phyloP scores from a whole-genome alignment of 78 protist genomes.

The Neovahlkampfia damariscottae region DNA sequence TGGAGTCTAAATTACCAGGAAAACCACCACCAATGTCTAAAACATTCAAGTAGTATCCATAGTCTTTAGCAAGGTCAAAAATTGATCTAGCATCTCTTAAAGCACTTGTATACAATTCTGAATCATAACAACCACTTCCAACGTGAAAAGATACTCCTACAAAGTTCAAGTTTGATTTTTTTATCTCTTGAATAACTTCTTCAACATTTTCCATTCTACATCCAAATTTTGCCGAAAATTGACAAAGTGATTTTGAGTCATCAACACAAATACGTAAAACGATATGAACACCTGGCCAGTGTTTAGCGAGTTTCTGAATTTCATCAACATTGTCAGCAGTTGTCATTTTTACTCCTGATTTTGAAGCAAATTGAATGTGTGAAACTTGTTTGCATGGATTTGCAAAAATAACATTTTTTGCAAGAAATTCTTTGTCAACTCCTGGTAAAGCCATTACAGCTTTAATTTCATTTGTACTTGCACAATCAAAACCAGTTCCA shows the following conservation, averaged over 20 bases:
- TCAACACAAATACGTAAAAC: conserved; percentile 80
- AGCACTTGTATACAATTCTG: conserved; percentile 59
- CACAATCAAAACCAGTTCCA: conserved; percentile 81
- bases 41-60: conserved; percentile 33
- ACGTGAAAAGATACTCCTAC: conserved; percentile 77
- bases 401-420: conserved; percentile 72
- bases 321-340: conserved; percentile 84
- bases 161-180: conserved; percentile 26
- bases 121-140: conserved; percentile 72
- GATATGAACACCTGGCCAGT: conserved; percentile 67
- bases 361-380: conserved; percentile 44
- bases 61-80: conserved; percentile 26
- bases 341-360: conserved; percentile 41
- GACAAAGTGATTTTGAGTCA: conserved; percentile 59
- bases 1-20: conserved; percentile 61
- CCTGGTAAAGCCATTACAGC: conserved; percentile 16
- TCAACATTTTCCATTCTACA: conserved; percentile 36
- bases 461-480: conserved; percentile 56
- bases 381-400: conserved; percentile 78
- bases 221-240: conserved; percentile 69
- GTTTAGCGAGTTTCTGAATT: conserved; percentile 64
- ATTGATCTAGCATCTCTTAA: conserved; percentile 38
- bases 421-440: conserved; percentile 46
- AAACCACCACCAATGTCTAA: conserved; percentile 97
- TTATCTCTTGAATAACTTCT: conserved; percentile 34